Conservation (phyloP, 179 eudicot genomes). For the Silene noctiflora region DNA sequence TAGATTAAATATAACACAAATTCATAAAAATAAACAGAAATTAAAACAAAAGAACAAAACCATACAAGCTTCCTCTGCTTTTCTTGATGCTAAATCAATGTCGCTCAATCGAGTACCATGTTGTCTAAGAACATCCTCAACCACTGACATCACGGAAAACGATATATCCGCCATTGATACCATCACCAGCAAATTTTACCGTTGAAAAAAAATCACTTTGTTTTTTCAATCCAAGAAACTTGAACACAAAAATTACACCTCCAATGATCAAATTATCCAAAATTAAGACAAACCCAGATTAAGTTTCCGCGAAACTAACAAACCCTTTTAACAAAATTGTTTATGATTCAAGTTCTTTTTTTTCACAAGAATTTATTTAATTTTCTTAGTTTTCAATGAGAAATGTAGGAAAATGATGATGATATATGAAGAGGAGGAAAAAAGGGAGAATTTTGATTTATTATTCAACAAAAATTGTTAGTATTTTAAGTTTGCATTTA, state of each 20-base stretch:
- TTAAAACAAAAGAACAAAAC: neutral
- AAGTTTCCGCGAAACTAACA: conserved; percentile 14
- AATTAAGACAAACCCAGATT: conserved; percentile 20
- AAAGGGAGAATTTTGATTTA: neutral
- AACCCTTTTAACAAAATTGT: conserved; percentile 17
- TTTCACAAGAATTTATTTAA: neutral
- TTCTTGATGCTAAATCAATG: conserved; percentile 60
- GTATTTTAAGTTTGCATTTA: neutral
- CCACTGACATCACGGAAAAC: conserved; percentile 63
- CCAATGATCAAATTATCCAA: conserved; percentile 15
- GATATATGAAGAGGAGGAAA: neutral
- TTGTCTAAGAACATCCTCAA: conserved; percentile 80
- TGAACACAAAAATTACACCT: neutral
- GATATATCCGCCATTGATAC: conserved; percentile 49
- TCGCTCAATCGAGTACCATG: conserved; percentile 55
- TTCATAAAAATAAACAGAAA: neutral
- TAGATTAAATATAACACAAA: neutral
- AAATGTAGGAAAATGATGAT: neutral
- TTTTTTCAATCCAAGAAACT: conserved; percentile 1
- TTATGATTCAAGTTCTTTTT: too few species aligned
- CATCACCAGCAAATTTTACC: conserved; percentile 24
- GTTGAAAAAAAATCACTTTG: neutral
- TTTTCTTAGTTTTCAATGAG: neutral
- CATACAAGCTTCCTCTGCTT: conserved; percentile 86
- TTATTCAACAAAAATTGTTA: neutral